Percentiles rank a stretch among this genome's conserved stretches.
These are phyloP conservation scores for Ricinus communis DNA, from an alignment of 345 rosid species.

Conservation along the genomic window DNA sequence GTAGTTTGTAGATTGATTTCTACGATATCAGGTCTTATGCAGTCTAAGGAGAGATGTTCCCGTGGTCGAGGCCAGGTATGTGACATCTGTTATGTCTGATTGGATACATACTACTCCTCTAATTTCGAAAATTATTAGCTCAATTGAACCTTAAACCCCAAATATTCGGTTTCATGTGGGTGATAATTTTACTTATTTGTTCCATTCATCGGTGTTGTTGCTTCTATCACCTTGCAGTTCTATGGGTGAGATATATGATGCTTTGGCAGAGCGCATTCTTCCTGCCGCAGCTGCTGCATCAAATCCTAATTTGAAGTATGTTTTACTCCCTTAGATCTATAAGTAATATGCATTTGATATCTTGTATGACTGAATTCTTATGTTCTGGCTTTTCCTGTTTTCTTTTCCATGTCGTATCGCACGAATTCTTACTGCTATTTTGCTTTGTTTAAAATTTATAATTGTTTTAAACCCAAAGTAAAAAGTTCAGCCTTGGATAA, in stretches of 20 bases:
- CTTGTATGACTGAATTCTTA: not conserved
- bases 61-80: conserved; percentile 61
- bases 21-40: conserved; percentile 44
- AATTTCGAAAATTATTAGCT: not conserved
- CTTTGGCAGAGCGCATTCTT: conserved; percentile 61
- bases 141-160: too few relatives aligned
- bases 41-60: conserved; percentile 53
- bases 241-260: conserved; percentile 81
- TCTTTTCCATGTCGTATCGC: not conserved
- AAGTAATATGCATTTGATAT: conserved; percentile 1
- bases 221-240: conserved; percentile 37
- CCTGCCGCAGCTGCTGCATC: conserved; percentile 60
- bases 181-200: not conserved
- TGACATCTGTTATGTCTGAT: not conserved
- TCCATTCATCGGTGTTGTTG: not conserved
- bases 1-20: not conserved
- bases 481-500: too few relatives aligned
- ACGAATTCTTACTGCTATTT: too few relatives aligned
- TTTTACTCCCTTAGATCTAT: conserved; percentile 12
- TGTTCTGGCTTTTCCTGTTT: not conserved
- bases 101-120: too few relatives aligned
- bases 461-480: too few relatives aligned
- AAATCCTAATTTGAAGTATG: conserved; percentile 60
- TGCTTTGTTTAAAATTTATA: too few relatives aligned
- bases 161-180: not conserved